A percentile compares a stretch with the other conserved stretches of the same genome.
phyloP scores from a whole-genome alignment of 2,329 filamentous ascomycete genomes.

The Aureobasidium sp. region DNA sequence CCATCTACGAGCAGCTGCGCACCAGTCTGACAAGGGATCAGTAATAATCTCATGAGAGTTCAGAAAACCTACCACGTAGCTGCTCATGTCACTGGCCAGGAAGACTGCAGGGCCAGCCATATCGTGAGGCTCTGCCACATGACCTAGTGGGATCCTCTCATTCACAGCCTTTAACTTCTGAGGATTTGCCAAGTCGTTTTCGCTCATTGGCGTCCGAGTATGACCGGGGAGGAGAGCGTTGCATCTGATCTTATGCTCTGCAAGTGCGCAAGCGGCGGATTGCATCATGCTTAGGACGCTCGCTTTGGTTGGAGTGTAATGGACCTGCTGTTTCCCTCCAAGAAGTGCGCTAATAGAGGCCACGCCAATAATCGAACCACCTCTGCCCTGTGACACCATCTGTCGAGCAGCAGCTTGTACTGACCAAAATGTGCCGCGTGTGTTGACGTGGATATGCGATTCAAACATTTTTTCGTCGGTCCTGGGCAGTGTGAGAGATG shows the following conservation, averaged over 20 bases:
- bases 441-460: constrained; percentile 80
- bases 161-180: constrained; percentile 83
- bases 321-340: constrained; percentile 80
- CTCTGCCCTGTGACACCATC: constrained; percentile 72
- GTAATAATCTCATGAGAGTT: background rate
- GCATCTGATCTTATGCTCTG: constrained; percentile 79
- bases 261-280: constrained; percentile 81
- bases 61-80: constrained; percentile 62
- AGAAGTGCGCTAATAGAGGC: constrained; percentile 80
- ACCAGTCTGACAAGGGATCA: constrained; percentile 59
- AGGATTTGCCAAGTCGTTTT: constrained; percentile 80
- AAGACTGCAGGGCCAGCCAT: constrained; percentile 88
- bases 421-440: constrained; percentile 89
- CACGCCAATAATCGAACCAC: constrained; percentile 84
- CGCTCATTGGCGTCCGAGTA: constrained; percentile 85
- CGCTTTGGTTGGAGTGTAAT: constrained; percentile 93
- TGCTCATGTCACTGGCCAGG: constrained; percentile 81
- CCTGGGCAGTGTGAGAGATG: constrained; percentile 65
- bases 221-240: constrained; percentile 89
- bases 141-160: constrained; percentile 80
- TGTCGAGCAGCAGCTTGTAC: constrained; percentile 87
- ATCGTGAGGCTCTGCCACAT: too few relatives aligned
- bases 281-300: constrained; percentile 86
- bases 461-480: too few relatives aligned
- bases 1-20: constrained; percentile 90